Conservation (phyloP, 352 stramenopile species). For the Peronospora farinosa region DNA sequence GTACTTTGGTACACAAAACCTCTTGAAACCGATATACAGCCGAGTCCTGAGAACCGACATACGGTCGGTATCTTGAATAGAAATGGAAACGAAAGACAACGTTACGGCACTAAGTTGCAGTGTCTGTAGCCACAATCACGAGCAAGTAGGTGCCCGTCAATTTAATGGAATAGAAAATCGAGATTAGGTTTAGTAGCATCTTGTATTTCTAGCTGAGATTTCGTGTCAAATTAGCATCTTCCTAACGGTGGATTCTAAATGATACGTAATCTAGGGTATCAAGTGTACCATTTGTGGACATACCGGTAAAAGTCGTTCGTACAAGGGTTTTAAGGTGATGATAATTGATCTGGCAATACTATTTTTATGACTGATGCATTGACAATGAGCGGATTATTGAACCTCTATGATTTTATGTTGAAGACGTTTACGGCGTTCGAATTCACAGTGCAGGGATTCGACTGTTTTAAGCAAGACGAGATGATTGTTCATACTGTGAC, state of each 20-base stretch:
- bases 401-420: constrained; percentile 14
- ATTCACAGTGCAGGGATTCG: constrained; percentile 49
- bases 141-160: constrained; percentile 19
- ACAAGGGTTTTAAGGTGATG: constrained; percentile 48
- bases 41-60: background rate
- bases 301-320: constrained; percentile 58
- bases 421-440: constrained; percentile 31
- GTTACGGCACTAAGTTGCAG: constrained; percentile 10
- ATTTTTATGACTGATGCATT: background rate
- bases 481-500: constrained; percentile 15
- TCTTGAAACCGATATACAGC: background rate
- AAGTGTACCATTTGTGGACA: constrained; percentile 66
- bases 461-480: constrained; percentile 37
- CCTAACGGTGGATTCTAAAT: constrained; percentile 2
- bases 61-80: too few relatives aligned
- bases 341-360: background rate
- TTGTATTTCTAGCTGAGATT: constrained; percentile 7
- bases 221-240: background rate
- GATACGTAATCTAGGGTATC: constrained; percentile 23
- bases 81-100: constrained; percentile 19
- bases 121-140: constrained; percentile 27
- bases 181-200: background rate
- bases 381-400: background rate
- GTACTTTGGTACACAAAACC: background rate
- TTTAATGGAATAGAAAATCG: background rate